Conservation (phyloP, 78 protist genomes). For the Diacronema lutheri region DNA sequence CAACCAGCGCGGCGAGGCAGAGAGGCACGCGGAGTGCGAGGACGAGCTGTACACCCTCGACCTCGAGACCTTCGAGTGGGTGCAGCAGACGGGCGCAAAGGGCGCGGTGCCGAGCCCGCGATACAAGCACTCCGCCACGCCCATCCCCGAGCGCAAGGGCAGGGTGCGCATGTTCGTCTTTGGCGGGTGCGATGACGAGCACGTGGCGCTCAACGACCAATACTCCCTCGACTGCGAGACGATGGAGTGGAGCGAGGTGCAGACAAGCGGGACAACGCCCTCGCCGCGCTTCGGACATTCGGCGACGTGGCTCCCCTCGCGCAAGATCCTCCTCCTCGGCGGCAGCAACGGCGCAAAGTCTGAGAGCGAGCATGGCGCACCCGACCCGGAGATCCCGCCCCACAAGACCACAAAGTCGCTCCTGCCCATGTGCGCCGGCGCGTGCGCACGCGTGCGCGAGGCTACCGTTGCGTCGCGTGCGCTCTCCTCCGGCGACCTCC, state of each 20-base stretch:
- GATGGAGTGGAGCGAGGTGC: neutral
- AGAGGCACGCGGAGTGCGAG: neutral
- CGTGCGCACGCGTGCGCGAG: too few relatives aligned
- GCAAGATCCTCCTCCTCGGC: neutral
- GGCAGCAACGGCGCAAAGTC: neutral
- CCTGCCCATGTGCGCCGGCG: neutral
- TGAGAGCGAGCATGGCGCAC: neutral
- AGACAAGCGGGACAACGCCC: neutral
- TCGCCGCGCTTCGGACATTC: neutral
- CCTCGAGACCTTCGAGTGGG: too few relatives aligned
- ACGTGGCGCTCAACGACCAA: neutral
- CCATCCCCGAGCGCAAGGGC: neutral
- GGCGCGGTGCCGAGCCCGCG: neutral
- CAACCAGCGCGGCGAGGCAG: neutral
- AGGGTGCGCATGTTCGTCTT: neutral
- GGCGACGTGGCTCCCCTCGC: neutral
- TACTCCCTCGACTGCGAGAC: neutral
- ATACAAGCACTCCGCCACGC: neutral
- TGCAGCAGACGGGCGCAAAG: neutral
- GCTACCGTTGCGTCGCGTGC: too few relatives aligned
- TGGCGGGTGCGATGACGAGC: neutral
- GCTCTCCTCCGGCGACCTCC: too few relatives aligned
- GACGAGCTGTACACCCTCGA: neutral
- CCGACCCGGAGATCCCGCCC: neutral
- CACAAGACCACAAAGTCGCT: neutral